Base-by-base conservation (phyloP, 495 filamentous ascomycete genomes). In the Cercophora scortea region DNA sequence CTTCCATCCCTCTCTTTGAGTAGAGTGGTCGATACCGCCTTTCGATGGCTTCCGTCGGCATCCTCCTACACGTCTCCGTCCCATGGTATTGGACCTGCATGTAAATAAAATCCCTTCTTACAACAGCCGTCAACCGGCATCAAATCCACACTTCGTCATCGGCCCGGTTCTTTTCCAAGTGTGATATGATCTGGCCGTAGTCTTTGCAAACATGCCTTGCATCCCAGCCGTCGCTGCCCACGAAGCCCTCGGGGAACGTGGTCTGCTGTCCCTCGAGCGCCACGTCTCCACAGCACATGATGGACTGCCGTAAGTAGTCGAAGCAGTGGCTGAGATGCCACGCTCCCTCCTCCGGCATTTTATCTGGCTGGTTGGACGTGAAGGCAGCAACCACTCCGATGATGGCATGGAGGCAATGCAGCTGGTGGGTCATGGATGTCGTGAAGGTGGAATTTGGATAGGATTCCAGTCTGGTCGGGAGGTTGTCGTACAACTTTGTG, bases 181-280 rank as follows among this genome's bases (percentile, higher is more conserved):
- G 60, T 19, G 52, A 48, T 17, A 61, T 51, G 11, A 77, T 59
- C 51, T 70, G 54, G 1, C 49, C 47, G 38, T 69, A 71, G 49
- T 75, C 71, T 53, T 64, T 67, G 38, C 71, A 77, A 25, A 77
- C 71, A 53, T 76, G 74, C 54, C 68, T 71, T 12, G 68, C 67
- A 52, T 76, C 72, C 74, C 72, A 75, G 1, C 74, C 74, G 44
- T 76, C 73, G 48, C 66, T 71, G 0, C 70, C 72, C n/a, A n/a
- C n/a, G n/a, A n/a, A 62, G 9, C 63, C 67, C 16, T 61, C 59
- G 3, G 71, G 68, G 53, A 74, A 74, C 0, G 68, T 69, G 2
- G 71, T n/a, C 71, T 76, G 66, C 48, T 71, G 56, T 8, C 72
- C 73, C 55, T 75, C 74, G 8, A 76, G 57, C 0, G 69, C 66